A percentile compares a stretch with the other conserved stretches of the same genome.
Evolutionary conservation across 352 stramenopile species (phyloP).

Genomic region (Pythium vanterpoolii): DNA sequence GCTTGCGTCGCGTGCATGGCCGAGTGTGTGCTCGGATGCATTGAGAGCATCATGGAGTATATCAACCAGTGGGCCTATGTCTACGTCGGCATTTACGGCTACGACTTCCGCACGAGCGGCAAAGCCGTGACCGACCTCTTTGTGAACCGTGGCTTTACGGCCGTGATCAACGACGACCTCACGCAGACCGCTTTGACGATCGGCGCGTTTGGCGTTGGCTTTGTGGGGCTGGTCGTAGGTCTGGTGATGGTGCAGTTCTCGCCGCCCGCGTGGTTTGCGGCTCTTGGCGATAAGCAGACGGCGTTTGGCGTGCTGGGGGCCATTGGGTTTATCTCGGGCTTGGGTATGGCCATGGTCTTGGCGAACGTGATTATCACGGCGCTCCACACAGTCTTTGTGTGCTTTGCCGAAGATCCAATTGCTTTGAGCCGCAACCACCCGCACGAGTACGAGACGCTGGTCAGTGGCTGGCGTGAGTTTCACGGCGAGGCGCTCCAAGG

Average conservation of each 20-base stretch:
- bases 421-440: slow-evolving; percentile 83
- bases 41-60: slow-evolving; percentile 87
- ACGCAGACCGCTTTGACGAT: slow-evolving; percentile 80
- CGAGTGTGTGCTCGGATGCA: slow-evolving; percentile 82
- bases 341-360: slow-evolving; percentile 83
- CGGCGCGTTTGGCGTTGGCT: slow-evolving; percentile 73
- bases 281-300: slow-evolving; percentile 39
- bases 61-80: slow-evolving; percentile 90
- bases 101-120: slow-evolving; percentile 79
- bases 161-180: slow-evolving; percentile 89
- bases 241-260: slow-evolving; percentile 70
- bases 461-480: slow-evolving; percentile 79
- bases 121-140: slow-evolving; percentile 90
- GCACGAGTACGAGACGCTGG: slow-evolving; percentile 74
- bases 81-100: slow-evolving; percentile 89
- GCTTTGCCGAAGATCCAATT: slow-evolving; percentile 84
- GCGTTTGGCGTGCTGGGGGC: slow-evolving; percentile 55
- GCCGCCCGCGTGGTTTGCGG: slow-evolving; percentile 51
- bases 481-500: slow-evolving; percentile 66
- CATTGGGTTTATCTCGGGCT: slow-evolving; percentile 76
- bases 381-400: slow-evolving; percentile 86
- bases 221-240: slow-evolving; percentile 68
- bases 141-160: slow-evolving; percentile 81
- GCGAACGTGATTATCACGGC: slow-evolving; percentile 80
- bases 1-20: slow-evolving; percentile 85